phyloP scores from a whole-genome alignment of 768 basidiomycete genomes.

The Dacryopinax primogenitus region DNA sequence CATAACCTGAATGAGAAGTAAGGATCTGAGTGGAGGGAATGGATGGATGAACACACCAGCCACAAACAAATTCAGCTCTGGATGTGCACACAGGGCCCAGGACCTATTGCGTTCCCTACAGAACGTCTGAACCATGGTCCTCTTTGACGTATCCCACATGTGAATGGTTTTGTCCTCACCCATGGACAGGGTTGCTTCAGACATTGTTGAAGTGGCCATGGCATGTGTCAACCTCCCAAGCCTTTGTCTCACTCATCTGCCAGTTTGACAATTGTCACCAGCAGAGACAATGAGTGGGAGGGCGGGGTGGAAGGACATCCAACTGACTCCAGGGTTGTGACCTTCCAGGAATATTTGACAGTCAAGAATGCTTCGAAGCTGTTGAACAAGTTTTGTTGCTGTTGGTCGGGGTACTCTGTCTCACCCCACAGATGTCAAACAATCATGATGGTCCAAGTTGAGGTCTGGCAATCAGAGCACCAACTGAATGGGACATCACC shows the following conservation, averaged over 20 bases:
- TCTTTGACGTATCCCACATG: background rate
- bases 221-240: background rate
- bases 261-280: background rate
- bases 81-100: background rate
- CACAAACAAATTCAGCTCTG: background rate
- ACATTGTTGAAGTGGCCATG: background rate
- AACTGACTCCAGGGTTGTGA: background rate
- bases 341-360: background rate
- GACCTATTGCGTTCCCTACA: background rate
- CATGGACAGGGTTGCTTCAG: background rate
- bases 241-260: background rate
- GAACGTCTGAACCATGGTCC: background rate
- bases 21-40: too few relatives aligned
- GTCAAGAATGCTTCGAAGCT: background rate
- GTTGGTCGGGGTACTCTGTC: background rate
- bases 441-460: background rate
- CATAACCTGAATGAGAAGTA: too few relatives aligned
- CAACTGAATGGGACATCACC: too few relatives aligned
- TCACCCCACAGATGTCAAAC: background rate
- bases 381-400: background rate
- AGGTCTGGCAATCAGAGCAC: background rate
- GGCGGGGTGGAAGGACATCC: background rate
- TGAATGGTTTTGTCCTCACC: background rate
- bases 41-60: too few relatives aligned
- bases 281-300: background rate